A percentile compares a stretch with the other conserved stretches of the same genome.
These are phyloP conservation scores for Lachancea meyersii DNA, from an alignment of 805 yeast species.

Conservation along the genomic window DNA sequence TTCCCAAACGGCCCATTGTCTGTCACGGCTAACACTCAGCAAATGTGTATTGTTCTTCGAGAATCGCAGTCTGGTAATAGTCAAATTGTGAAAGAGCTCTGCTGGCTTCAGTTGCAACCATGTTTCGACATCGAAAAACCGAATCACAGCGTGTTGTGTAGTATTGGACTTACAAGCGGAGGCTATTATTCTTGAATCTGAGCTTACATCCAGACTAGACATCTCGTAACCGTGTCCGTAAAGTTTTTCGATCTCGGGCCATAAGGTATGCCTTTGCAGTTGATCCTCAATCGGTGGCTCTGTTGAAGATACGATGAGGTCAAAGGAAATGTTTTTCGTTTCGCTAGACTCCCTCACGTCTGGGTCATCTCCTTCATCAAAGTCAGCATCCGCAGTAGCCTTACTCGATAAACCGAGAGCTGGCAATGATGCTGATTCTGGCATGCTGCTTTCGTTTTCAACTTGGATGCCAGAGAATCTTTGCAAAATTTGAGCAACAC, in stretches of 20 bases:
- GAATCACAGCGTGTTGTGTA: constrained; percentile 75
- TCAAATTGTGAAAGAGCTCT: constrained; percentile 67
- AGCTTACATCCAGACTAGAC: constrained; percentile 66
- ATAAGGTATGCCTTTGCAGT: constrained; percentile 81
- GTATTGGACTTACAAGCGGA: constrained; percentile 89
- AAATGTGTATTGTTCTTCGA: constrained; percentile 61
- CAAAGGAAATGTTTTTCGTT: constrained; percentile 38
- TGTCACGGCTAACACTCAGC: constrained; percentile 80
- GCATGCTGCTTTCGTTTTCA: constrained; percentile 38
- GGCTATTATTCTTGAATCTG: constrained; percentile 60
- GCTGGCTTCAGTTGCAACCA: constrained; percentile 57
- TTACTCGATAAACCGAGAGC: constrained; percentile 91
- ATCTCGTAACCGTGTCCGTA: constrained; percentile 98
- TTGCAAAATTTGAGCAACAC: constrained; percentile 58
- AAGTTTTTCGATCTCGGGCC: constrained; percentile 91
- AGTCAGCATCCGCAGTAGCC: constrained; percentile 53
- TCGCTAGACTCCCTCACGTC: constrained; percentile 32
- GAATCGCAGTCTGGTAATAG: constrained; percentile 77
- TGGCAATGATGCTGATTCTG: constrained; percentile 85
- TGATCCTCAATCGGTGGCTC: constrained; percentile 85
- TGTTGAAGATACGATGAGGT: constrained; percentile 40
- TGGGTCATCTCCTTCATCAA: constrained; percentile 35
- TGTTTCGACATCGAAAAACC: constrained; percentile 58
- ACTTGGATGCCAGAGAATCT: constrained; percentile 44
- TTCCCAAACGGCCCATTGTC: constrained; percentile 75